Evolutionary conservation across 2,329 filamentous ascomycete genomes (phyloP).

Genomic region (Penicillium digitatum): DNA sequence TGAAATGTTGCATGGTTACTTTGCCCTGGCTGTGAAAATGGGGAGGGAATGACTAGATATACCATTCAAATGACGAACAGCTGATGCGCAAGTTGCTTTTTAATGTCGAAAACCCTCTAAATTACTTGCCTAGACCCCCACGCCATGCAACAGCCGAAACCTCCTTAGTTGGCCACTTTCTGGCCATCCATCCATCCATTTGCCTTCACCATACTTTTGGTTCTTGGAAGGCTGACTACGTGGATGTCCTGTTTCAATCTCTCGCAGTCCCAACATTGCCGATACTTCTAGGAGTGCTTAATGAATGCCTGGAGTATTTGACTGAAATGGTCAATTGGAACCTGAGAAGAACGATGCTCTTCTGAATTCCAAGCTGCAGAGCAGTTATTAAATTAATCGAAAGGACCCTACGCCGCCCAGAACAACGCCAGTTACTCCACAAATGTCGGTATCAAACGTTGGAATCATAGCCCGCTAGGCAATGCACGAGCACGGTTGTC

Average conservation of each 20-base stretch:
- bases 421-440: conserved; percentile 1
- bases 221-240: no score
- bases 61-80: neutral
- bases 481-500: neutral
- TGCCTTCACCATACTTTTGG: neutral
- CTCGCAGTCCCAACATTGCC: no score
- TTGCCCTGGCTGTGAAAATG: no score
- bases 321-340: neutral
- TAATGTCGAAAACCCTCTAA: neutral
- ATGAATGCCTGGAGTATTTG: neutral
- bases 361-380: neutral
- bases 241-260: neutral
- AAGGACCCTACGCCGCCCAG: neutral
- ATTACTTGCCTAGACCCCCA: no score
- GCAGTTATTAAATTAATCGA: neutral
- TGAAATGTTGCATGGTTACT: neutral
- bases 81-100: neutral
- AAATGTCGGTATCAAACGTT: neutral
- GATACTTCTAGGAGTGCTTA: neutral
- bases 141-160: no score
- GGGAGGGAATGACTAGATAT: neutral
- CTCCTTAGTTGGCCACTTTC: neutral
- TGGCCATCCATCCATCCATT: neutral
- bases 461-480: conserved; percentile 1
- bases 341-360: neutral